phyloP scores from a whole-genome alignment of 116 monocot genomes.

The Dioscorea cayenensis region DNA sequence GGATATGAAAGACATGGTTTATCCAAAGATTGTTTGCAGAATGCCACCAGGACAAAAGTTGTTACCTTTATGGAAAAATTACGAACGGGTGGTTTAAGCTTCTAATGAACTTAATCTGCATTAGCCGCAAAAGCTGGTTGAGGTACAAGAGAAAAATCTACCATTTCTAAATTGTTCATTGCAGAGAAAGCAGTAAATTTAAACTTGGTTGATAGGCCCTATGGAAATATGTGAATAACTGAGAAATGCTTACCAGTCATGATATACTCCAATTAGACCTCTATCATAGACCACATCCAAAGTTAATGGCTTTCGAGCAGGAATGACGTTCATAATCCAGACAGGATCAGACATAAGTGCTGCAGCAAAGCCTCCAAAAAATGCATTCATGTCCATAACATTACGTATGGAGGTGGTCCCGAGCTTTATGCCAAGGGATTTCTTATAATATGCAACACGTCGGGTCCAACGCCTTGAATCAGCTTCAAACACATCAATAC shows the following conservation, averaged over 20 bases:
- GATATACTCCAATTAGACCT: conserved; percentile 85
- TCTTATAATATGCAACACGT: conserved; percentile 76
- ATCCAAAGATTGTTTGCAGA: too few relatives aligned
- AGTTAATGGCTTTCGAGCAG: conserved; percentile 57
- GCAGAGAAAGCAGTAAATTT: neutral
- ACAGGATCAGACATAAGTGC: conserved; percentile 55
- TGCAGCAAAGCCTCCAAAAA: conserved; percentile 86
- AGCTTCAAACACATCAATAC: conserved; percentile 58
- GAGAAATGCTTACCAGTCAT: conserved; percentile 63
- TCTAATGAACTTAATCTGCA: too few relatives aligned
- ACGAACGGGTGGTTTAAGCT: too few relatives aligned
- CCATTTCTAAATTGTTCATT: neutral
- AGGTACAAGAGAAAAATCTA: too few relatives aligned
- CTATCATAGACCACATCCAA: conserved; percentile 75
- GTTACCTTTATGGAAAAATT: too few relatives aligned
- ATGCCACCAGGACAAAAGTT: too few relatives aligned
- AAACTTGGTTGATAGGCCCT: neutral
- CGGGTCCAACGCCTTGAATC: conserved; percentile 64
- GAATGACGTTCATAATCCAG: conserved; percentile 97
- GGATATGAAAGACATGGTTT: too few relatives aligned
- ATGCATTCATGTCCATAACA: conserved; percentile 96
- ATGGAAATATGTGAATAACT: neutral
- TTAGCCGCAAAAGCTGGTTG: too few relatives aligned
- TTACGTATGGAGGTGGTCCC: conserved; percentile 57
- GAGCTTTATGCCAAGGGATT: conserved; percentile 53